These are phyloP conservation scores for Ilyonectria destructans DNA, from an alignment of 2,329 filamentous ascomycete species.

Conservation along the genomic window DNA sequence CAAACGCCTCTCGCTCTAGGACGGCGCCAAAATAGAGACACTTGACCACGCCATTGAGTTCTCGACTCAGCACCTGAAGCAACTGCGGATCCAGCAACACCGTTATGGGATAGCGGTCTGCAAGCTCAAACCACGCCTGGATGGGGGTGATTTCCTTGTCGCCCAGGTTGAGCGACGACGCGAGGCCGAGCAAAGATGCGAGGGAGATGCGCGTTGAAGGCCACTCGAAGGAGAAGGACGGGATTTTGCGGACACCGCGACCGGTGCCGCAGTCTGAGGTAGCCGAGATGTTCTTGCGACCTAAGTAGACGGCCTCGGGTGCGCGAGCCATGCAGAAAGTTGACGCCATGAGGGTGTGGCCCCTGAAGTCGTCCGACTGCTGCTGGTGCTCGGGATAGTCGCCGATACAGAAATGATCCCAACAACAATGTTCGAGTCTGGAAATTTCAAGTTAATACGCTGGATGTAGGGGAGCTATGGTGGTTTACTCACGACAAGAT, in stretches of 20 bases:
- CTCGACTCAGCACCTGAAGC: slow-evolving; percentile 58
- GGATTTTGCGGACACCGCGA: slow-evolving; percentile 34
- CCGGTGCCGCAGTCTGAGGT: slow-evolving; percentile 39
- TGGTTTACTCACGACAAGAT: slow-evolving; percentile 64
- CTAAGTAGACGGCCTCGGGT: slow-evolving; percentile 53
- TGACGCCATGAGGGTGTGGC: slow-evolving; percentile 64
- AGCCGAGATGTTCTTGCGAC: slow-evolving; percentile 43
- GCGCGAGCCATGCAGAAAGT: slow-evolving; percentile 60
- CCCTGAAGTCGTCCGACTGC: slow-evolving; percentile 52
- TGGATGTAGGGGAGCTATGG: background rate
- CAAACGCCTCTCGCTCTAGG: slow-evolving; percentile 64
- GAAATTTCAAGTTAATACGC: slow-evolving; percentile 18
- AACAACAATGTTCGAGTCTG: slow-evolving; percentile 69
- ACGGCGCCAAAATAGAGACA: slow-evolving; percentile 66
- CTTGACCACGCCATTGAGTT: slow-evolving; percentile 61
- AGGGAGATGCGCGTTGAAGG: slow-evolving; percentile 60
- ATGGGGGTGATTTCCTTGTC: slow-evolving; percentile 65
- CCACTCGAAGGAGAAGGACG: slow-evolving; percentile 55
- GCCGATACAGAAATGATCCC: slow-evolving; percentile 64
- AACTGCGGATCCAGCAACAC: slow-evolving; percentile 55
- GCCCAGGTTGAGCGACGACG: slow-evolving; percentile 61
- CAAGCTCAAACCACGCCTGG: slow-evolving; percentile 71
- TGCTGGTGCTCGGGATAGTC: slow-evolving; percentile 57
- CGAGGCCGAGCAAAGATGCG: slow-evolving; percentile 61
- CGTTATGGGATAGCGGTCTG: slow-evolving; percentile 57